Conservation (phyloP, 2,329 filamentous ascomycete species). For the Aspergillus tubingensis region DNA sequence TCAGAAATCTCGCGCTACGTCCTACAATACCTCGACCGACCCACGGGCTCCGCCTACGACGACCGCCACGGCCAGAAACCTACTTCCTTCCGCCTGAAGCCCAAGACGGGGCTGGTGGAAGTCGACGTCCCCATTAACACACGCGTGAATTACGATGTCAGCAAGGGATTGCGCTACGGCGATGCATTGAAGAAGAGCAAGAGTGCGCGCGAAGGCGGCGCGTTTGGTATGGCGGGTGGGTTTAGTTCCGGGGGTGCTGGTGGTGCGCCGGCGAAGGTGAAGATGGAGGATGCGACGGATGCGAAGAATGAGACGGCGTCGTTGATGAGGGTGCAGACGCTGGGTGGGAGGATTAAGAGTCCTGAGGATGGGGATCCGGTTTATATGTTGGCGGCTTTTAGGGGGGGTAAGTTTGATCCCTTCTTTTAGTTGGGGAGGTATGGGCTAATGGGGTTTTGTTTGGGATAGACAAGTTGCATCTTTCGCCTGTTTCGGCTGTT, state of each 20-base stretch:
- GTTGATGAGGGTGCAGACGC: slow-evolving; percentile 74
- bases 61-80: slow-evolving; percentile 60
- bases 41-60: slow-evolving; percentile 64
- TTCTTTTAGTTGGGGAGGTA: background rate
- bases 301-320: slow-evolving; percentile 42
- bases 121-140: slow-evolving; percentile 84
- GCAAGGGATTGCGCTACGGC: slow-evolving; percentile 81
- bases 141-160: slow-evolving; percentile 73
- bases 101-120: slow-evolving; percentile 79
- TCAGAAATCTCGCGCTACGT: slow-evolving; percentile 71
- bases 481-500: slow-evolving; percentile 79
- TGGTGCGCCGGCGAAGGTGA: slow-evolving; percentile 21
- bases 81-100: slow-evolving; percentile 77
- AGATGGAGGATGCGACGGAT: slow-evolving; percentile 36
- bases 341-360: slow-evolving; percentile 77
- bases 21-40: slow-evolving; percentile 78
- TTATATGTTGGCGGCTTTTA: slow-evolving; percentile 93
- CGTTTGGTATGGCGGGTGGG: slow-evolving; percentile 70
- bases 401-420: slow-evolving; percentile 63
- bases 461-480: slow-evolving; percentile 72
- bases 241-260: slow-evolving; percentile 53
- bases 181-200: slow-evolving; percentile 65
- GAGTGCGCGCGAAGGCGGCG: slow-evolving; percentile 61
- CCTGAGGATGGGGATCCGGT: slow-evolving; percentile 68
- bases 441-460: slow-evolving; percentile 11